Evolutionary conservation across 176 grass and related monocot genomes (phyloP).

Genomic region (Sorghum bicolor): Sorghum_bicolor_NCBIv3 NC_012878.2:55814001-55814500

Average conservation of each 20-base stretch:
- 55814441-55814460: background rate
- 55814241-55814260: background rate
- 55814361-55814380: too few relatives aligned
- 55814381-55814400: too few relatives aligned
- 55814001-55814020: slow-evolving; percentile 2
- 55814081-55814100: too few relatives aligned
- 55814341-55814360: too few relatives aligned
- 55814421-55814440: too few relatives aligned
- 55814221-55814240: background rate
- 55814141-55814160: too few relatives aligned
- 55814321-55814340: too few relatives aligned
- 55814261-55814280: slow-evolving; percentile 26
- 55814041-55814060: background rate
- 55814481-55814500: too few relatives aligned
- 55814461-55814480: too few relatives aligned
- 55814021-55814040: background rate
- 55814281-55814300: background rate
- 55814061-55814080: too few relatives aligned
- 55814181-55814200: slow-evolving; percentile 15
- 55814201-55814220: background rate
- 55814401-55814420: background rate
- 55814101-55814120: background rate
- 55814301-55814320: too few relatives aligned
- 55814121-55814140: background rate
- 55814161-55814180: slow-evolving; percentile 15